Evolutionary conservation across 106 monocot species (phyloP).

Genomic region (Allium cepa): DNA sequence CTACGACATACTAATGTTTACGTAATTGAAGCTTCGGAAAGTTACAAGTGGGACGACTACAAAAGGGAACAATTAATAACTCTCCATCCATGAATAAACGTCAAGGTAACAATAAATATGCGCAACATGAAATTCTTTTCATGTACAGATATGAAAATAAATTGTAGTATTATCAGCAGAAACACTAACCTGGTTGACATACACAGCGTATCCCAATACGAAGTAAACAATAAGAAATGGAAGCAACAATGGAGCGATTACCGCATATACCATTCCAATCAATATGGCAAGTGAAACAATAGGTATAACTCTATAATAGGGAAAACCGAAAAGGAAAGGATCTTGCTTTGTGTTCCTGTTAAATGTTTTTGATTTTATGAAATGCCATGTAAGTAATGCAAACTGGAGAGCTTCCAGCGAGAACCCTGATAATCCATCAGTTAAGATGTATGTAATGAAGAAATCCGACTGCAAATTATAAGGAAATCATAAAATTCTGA

Average conservation of each 20-base stretch:
- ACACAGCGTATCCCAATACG: constrained; percentile 65
- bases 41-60: too few relatives aligned
- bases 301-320: constrained; percentile 62
- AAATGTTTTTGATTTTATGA: constrained; percentile 31
- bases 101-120: too few relatives aligned
- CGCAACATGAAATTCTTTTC: too few relatives aligned
- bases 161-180: background rate
- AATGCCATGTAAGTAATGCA: constrained; percentile 50
- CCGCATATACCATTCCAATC: constrained; percentile 77
- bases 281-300: constrained; percentile 65
- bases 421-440: constrained; percentile 70
- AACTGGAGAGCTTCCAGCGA: constrained; percentile 64
- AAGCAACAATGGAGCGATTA: constrained; percentile 55
- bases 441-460: constrained; percentile 73
- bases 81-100: too few relatives aligned
- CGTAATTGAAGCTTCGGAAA: too few relatives aligned
- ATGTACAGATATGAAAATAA: too few relatives aligned
- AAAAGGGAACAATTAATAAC: too few relatives aligned
- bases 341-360: constrained; percentile 17
- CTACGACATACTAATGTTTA: too few relatives aligned
- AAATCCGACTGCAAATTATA: constrained; percentile 62
- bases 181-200: constrained; percentile 57
- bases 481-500: background rate
- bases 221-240: constrained; percentile 75
- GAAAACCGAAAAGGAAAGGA: constrained; percentile 55